These are phyloP conservation scores for Phallus indusiatus DNA, from an alignment of 768 basidiomycete species.

Conservation along the genomic window DNA sequence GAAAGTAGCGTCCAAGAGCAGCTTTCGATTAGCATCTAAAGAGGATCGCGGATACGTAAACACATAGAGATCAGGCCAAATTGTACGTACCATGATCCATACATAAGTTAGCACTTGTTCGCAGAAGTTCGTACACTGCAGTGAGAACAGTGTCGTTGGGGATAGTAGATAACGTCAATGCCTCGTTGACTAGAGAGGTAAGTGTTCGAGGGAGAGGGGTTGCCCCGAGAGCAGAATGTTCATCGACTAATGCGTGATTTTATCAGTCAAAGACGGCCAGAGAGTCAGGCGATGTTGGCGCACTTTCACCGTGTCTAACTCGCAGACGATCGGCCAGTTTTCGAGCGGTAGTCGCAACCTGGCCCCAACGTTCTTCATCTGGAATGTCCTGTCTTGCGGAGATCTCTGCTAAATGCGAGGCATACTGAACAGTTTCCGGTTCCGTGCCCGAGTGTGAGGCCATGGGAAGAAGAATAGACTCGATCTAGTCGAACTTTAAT, in stretches of 20 bases:
- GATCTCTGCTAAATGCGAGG: slow-evolving; percentile 3
- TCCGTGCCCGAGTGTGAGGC: neutral
- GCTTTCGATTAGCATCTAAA: slow-evolving; percentile 65
- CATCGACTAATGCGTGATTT: slow-evolving; percentile 41
- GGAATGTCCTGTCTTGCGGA: slow-evolving; percentile 2
- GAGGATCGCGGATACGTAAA: slow-evolving; percentile 4
- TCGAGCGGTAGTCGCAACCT: slow-evolving; percentile 42
- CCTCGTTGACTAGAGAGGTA: slow-evolving; percentile 47
- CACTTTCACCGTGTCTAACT: slow-evolving; percentile 43
- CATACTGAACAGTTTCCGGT: slow-evolving; percentile 4
- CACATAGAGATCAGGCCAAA: neutral
- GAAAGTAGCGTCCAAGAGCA: slow-evolving; percentile 60
- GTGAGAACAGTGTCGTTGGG: slow-evolving; percentile 38
- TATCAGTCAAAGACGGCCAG: slow-evolving; percentile 7
- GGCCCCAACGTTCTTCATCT: slow-evolving; percentile 33
- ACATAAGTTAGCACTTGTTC: slow-evolving; percentile 76
- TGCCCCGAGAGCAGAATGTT: slow-evolving; percentile 59
- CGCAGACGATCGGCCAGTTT: slow-evolving; percentile 56
- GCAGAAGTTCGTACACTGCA: slow-evolving; percentile 57
- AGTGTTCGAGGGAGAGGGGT: slow-evolving; percentile 57
- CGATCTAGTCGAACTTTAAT: neutral
- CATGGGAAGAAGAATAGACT: neutral
- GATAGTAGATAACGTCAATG: slow-evolving; percentile 39
- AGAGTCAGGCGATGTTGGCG: slow-evolving; percentile 11
- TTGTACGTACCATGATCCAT: slow-evolving; percentile 62